Conservation (phyloP, 352 stramenopile genomes). For the Pythium aristosporum region DNA sequence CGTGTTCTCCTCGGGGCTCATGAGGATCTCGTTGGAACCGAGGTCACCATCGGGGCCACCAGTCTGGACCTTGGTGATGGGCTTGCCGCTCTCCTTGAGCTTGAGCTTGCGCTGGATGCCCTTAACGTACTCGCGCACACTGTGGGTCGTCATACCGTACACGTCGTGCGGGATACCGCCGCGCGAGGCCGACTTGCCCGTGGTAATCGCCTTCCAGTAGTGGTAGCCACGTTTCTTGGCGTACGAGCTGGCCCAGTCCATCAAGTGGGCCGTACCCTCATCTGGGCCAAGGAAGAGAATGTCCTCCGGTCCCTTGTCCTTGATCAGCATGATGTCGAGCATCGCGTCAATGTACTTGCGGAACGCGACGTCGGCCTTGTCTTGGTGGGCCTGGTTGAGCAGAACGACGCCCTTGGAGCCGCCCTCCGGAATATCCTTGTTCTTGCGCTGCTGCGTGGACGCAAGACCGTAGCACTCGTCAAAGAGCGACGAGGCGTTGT, state of each 20-base stretch:
- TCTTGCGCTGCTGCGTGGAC: conserved; percentile 98
- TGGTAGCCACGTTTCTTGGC: conserved; percentile 92
- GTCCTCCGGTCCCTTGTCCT: conserved; percentile 93
- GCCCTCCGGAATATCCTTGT: conserved; percentile 99
- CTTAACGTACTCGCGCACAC: conserved; percentile 96
- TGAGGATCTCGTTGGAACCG: conserved; percentile 97
- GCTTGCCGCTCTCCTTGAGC: conserved; percentile 81
- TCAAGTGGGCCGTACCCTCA: conserved; percentile 97
- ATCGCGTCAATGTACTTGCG: conserved; percentile 1
- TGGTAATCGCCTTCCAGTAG: conserved; percentile 96
- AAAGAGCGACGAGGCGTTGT: conserved; percentile 91
- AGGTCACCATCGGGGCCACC: conserved; percentile 97
- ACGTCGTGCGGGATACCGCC: conserved; percentile 98
- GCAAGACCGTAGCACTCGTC: conserved; percentile 96
- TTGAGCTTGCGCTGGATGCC: conserved; percentile 91
- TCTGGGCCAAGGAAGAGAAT: conserved; percentile 97
- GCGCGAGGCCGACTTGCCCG: conserved; percentile 92
- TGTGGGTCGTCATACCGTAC: conserved; percentile 97
- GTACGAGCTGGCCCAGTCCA: conserved; percentile 94
- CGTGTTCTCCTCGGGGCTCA: conserved; percentile 94
- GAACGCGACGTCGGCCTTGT: conserved; percentile 59
- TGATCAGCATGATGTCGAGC: conserved; percentile 95
- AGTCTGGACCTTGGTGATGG: conserved; percentile 97
- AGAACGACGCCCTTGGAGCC: conserved; percentile 96
- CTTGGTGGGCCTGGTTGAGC: conserved; percentile 90